Evolutionary conservation across 257 asterid genomes (phyloP).

Genomic region (Linderniella brevidens): DNA sequence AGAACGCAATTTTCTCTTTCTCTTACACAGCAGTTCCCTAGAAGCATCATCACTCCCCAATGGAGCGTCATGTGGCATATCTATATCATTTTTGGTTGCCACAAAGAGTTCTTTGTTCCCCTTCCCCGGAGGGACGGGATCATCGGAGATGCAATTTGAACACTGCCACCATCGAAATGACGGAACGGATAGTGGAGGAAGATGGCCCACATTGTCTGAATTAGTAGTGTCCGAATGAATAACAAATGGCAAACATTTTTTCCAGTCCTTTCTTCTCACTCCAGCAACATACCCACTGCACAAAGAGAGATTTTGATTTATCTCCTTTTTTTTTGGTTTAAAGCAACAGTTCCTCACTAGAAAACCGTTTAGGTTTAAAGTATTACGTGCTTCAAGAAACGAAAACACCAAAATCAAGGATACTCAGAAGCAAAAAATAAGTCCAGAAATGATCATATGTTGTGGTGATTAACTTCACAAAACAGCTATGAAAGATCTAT

Average conservation of each 20-base stretch:
- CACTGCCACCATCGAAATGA: slow-evolving; percentile 58
- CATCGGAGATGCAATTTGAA: slow-evolving; percentile 19
- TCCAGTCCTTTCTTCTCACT: slow-evolving; percentile 28
- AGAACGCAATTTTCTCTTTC: slow-evolving; percentile 48
- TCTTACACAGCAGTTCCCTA: slow-evolving; percentile 22
- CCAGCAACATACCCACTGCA: slow-evolving; percentile 54
- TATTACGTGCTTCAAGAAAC: no score
- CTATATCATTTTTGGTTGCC: no score
- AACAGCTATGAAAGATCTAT: no score
- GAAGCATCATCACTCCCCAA: slow-evolving; percentile 25
- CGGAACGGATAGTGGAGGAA: slow-evolving; percentile 36
- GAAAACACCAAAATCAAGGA: no score
- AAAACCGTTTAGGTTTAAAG: neutral
- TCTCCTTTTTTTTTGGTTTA: neutral
- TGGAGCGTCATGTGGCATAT: slow-evolving; percentile 17
- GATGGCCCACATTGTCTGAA: slow-evolving; percentile 13
- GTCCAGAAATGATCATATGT: no score
- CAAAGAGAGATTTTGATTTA: slow-evolving; percentile 12
- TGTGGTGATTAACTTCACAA: no score
- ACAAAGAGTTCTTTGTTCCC: slow-evolving; percentile 3
- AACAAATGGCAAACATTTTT: slow-evolving; percentile 29
- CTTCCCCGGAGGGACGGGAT: slow-evolving; percentile 7
- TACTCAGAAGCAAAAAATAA: no score
- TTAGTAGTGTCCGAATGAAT: slow-evolving; percentile 5
- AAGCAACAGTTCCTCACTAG: neutral